phyloP scores from a whole-genome alignment of 257 asterid species.

The Nicotiana obtusifolia region DNA sequence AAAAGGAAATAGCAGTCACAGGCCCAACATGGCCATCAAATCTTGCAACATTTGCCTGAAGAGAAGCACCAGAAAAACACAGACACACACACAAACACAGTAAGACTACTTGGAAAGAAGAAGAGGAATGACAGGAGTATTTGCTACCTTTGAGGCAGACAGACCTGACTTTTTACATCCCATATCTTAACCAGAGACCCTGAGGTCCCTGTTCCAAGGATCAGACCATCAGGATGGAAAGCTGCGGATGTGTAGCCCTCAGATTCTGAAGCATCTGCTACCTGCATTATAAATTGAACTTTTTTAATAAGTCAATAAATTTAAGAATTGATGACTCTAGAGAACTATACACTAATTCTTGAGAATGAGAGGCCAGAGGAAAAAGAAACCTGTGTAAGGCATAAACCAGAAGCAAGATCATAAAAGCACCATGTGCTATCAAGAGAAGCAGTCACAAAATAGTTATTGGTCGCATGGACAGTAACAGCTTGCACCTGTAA shows the following conservation, averaged over 20 bases:
- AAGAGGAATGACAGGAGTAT: not conserved
- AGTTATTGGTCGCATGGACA: constrained; percentile 84
- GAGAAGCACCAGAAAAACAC: not conserved
- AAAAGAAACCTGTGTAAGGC: constrained; percentile 77
- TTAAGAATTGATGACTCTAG: not conserved
- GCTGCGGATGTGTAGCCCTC: constrained; percentile 91
- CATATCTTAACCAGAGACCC: constrained; percentile 74
- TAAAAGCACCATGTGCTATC: constrained; percentile 97
- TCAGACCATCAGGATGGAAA: constrained; percentile 98
- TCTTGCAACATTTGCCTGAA: constrained; percentile 77
- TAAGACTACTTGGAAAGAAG: not conserved
- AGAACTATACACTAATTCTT: not conserved
- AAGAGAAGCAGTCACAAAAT: constrained; percentile 90
- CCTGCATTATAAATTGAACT: constrained; percentile 38
- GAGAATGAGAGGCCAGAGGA: constrained; percentile 6
- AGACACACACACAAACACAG: not conserved
- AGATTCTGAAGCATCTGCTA: constrained; percentile 61
- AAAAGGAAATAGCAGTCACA: constrained; percentile 84
- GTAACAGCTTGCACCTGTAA: constrained; percentile 96
- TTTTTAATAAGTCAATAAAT: constrained; percentile 4
- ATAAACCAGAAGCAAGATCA: constrained; percentile 82
- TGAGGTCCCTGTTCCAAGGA: constrained; percentile 94
- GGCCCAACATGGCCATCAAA: constrained; percentile 85
- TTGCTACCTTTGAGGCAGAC: not conserved
- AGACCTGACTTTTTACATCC: constrained; percentile 99